Percentiles rank a stretch among this genome's conserved stretches.
Conservation (phyloP, 129 eudicot species). For the Saposhnikovia divaricata region DNA sequence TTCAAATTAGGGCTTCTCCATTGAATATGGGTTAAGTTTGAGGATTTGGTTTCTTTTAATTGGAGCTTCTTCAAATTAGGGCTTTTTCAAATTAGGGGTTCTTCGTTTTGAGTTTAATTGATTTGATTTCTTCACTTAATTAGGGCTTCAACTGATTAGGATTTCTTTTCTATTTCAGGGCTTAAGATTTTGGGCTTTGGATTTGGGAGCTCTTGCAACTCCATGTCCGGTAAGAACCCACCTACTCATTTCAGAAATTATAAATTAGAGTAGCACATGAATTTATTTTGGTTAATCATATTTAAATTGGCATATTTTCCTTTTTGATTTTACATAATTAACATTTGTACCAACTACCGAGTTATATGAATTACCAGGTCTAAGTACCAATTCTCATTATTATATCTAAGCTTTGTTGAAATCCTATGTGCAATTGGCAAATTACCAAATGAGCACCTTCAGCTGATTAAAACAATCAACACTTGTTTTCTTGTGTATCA, state of each 20-base stretch:
- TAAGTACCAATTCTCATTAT: not conserved
- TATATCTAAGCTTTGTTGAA: not conserved
- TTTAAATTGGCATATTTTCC: not conserved
- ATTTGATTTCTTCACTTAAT: too few relatives aligned
- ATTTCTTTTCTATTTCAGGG: too few relatives aligned
- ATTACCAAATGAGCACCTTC: not conserved
- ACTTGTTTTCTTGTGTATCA: not conserved
- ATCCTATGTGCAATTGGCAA: not conserved
- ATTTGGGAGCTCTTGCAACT: too few relatives aligned
- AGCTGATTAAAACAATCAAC: not conserved
- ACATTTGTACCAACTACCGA: not conserved
- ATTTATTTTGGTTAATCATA: not conserved
- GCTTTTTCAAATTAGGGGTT: too few relatives aligned
- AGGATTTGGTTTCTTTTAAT: too few relatives aligned
- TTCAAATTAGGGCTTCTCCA: too few relatives aligned
- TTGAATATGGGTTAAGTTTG: too few relatives aligned
- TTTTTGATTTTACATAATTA: not conserved
- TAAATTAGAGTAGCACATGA: not conserved
- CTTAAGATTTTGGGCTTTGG: too few relatives aligned
- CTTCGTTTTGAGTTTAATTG: too few relatives aligned
- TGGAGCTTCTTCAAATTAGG: too few relatives aligned
- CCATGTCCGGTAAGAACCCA: too few relatives aligned
- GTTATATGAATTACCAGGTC: not conserved
- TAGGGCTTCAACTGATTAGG: too few relatives aligned
- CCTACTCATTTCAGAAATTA: conserved; percentile 85